Evolutionary conservation across 495 filamentous ascomycete species (phyloP).

Genomic region (Penicillium soppii): DNA sequence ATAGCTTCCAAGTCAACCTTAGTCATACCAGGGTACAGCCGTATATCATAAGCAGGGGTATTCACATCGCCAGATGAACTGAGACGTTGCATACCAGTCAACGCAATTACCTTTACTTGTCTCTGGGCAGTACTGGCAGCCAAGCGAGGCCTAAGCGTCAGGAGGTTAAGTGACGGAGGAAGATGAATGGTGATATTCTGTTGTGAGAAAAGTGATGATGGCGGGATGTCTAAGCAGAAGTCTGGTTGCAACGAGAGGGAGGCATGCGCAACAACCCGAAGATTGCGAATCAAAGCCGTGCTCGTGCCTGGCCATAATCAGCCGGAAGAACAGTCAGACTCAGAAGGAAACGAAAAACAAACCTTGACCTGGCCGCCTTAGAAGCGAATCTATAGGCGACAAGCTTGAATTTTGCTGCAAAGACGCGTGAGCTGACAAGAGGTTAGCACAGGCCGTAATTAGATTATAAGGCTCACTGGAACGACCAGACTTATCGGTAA

Average conservation of each 20-base stretch:
- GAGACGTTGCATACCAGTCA: constrained; percentile 46
- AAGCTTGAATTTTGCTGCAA: constrained; percentile 15
- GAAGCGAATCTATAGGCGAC: constrained; percentile 32
- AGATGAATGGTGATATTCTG: constrained; percentile 68
- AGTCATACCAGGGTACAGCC: constrained; percentile 61
- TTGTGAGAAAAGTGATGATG: constrained; percentile 59
- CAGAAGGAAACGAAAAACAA: constrained; percentile 28
- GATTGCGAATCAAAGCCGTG: constrained; percentile 64
- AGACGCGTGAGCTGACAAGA: neutral
- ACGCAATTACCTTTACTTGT: constrained; percentile 64
- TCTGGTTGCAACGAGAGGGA: constrained; percentile 52
- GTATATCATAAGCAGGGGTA: constrained; percentile 60
- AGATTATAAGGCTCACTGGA: no score
- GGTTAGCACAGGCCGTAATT: neutral
- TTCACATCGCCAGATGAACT: constrained; percentile 42
- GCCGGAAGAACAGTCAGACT: constrained; percentile 2
- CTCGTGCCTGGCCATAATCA: constrained; percentile 30
- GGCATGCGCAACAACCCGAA: constrained; percentile 66
- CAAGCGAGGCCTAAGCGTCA: constrained; percentile 65
- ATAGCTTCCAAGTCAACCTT: constrained; percentile 65
- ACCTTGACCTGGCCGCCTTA: constrained; percentile 57
- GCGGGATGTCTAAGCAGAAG: constrained; percentile 57
- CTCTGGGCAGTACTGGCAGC: constrained; percentile 55
- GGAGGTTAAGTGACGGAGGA: constrained; percentile 58
- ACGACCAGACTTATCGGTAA: no score